Evolutionary conservation across 495 filamentous ascomycete species (phyloP), one percentile per base, ranked within the genome.

Genomic region (Aspergillus heteromorphus): DNA sequence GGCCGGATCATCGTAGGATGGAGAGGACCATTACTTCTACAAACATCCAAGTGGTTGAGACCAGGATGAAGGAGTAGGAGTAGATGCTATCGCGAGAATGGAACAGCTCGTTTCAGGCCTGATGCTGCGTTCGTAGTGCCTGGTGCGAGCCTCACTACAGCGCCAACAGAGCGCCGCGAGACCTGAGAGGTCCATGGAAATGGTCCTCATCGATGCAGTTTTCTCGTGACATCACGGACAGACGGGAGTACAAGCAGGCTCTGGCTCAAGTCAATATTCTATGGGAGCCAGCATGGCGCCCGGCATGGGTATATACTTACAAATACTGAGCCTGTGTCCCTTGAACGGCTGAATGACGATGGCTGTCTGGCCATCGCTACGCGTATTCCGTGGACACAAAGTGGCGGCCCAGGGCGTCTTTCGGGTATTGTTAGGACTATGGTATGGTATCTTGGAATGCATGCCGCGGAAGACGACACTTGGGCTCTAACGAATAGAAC

Each of bases 1-100:
- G 1, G 74, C 73, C 49, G 73, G 62, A 64, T 91, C 36, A 68
- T 71, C n/a, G 79, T 91, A n/a, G n/a, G n/a, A n/a, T n/a, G n/a
- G n/a, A n/a, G n/a, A n/a, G n/a, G n/a, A n/a, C n/a, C n/a, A n/a
- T n/a, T n/a, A n/a, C n/a, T n/a, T n/a, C n/a, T n/a, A n/a, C n/a
- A n/a, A n/a, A n/a, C n/a, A n/a, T n/a, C n/a, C n/a, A n/a, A n/a
- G n/a, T n/a, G n/a, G n/a, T n/a, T n/a, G n/a, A n/a, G n/a, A n/a
- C n/a, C n/a, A n/a, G n/a, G n/a, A n/a, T n/a, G n/a, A n/a, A n/a
- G n/a, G n/a, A n/a, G n/a, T n/a, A n/a, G n/a, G n/a, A n/a, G n/a
- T n/a, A n/a, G n/a, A n/a, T n/a, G n/a, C n/a, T n/a, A n/a, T n/a
- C n/a, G n/a, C n/a, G n/a, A n/a, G n/a, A n/a, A n/a, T n/a, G n/a